Base-by-base conservation (phyloP, 148 eudicot genomes). In the Arbutus unedo region DNA sequence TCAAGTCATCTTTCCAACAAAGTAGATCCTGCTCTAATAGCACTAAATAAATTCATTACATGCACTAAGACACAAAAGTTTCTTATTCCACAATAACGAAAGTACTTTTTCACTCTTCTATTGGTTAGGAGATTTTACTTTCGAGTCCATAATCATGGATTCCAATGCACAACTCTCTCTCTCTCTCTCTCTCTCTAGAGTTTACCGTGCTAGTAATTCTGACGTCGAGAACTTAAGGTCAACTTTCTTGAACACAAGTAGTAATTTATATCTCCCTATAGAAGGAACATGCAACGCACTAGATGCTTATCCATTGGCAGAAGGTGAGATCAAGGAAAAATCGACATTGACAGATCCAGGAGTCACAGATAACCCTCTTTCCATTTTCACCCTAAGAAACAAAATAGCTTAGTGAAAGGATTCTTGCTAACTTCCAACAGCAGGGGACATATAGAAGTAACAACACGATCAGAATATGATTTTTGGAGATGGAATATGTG, bases 11-110 rank as follows among this genome's bases (percentile, higher is more conserved):
- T 49, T 51, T 44, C 79, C 68, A 51, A 68, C n/a, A 68, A 68
- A 25, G 38, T 68, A 41, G 5, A 68, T 68, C 74, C 25, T 41
- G 38, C 74, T 68, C 74, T 68, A 68, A 68, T 68, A 68, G 74
- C 38, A 19, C 41, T 21, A 5, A 25, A 19, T 19, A 25, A 19
- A 25, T 68, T 68, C n/a, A 9, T 4, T 25, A n/a, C 14, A 1
- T 4, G 74, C 14, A 68, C 7, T 25, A 19, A 19, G 41, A 25
- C 23, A 8, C 41, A 21, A 68, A 25, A 21, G 54, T 50, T 50
- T 50, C 54, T 50, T 50, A 50, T 50, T 50, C 54, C 54, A 50
- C 54, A 9, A 50, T 50, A 50, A 50, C 54, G 2, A 50, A 50
- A 50, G 54, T 9, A 50, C 10, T 50, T 50, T 50, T 50, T 50